Base-by-base conservation (phyloP, 176 grass and related monocot genomes). In the Thalia dealbata region DNA sequence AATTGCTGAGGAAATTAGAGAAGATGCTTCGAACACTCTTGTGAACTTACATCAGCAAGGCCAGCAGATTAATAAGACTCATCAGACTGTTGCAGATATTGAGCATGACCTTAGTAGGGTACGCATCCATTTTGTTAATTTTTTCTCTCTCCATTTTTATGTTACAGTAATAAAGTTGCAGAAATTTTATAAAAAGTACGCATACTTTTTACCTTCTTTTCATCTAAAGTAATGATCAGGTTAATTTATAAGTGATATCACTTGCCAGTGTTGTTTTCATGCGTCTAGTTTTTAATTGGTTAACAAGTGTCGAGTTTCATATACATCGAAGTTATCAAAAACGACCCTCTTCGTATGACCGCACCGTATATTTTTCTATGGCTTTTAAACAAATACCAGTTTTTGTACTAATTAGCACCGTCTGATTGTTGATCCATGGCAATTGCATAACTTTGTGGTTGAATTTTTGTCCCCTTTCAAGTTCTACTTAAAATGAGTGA, bases 1-100 rank as follows among this genome's bases (percentile, higher is more conserved):
- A 81, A 86, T 96, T 70, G 91, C 88, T 43, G 91, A 88, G 73
- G 91, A 96, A 79, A 96, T 89, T 81, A 67, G 91, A 83, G 88
- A 84, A 14, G 87, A 77, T 35, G 91, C 91, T 0, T 84, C 91
- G 0, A 96, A 88, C 45, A 96, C 81, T 61, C 88, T 96, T 6
- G 81, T 96, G 67, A 85, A 82, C 55, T 81, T 96, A 21, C 91
- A 96, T 81, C 91, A 91, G 69, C 91, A 96, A 68, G 91, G 91
- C 0, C 79, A 96, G 71, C 88, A 96, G 78, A 91, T 96, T 75
- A 81, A 75, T 61, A 83, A 76, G 78, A 91, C 88, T 6, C 91
- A 96, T 75, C 67, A 80, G 67, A 82, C 85, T 73, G 86, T 88
- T 61, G n/a, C 83, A 52, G 86, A 96, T 83, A 96, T 96, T 75